phyloP scores from a whole-genome alignment of 2,329 filamentous ascomycete genomes.

The Talaromyces sp. region DNA sequence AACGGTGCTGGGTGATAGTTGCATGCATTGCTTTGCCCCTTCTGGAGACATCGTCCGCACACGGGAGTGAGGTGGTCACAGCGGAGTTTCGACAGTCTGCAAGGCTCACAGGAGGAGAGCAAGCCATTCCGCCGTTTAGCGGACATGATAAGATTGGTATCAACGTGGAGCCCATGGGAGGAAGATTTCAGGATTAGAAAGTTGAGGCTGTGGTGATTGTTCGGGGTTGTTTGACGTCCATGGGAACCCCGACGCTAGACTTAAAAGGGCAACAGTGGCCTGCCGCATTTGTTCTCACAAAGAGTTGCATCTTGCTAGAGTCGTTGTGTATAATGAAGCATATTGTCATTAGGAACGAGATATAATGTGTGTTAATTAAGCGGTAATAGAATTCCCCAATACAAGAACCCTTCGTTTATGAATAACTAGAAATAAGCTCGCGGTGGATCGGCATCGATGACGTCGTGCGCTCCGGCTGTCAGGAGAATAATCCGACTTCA shows the following conservation, averaged over 20 bases:
- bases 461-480: not conserved
- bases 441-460: not conserved
- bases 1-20: slow-evolving; percentile 17
- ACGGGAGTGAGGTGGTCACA: slow-evolving; percentile 13
- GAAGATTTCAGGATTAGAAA: not conserved
- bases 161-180: not conserved
- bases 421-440: not conserved
- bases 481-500: not conserved
- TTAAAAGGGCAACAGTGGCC: not conserved
- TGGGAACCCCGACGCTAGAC: not conserved
- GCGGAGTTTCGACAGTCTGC: not conserved
- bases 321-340: not conserved
- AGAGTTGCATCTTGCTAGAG: not conserved
- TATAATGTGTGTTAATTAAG: not conserved
- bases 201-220: not conserved
- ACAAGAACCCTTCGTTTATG: not conserved
- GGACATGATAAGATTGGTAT: not conserved
- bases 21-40: slow-evolving; percentile 9
- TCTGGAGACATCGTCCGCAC: slow-evolving; percentile 18
- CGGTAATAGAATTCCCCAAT: not conserved
- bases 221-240: not conserved
- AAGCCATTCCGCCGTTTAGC: not conserved
- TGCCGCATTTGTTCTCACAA: not conserved
- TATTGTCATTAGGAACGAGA: not conserved
- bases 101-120: not conserved